Percentiles rank a stretch among this genome's conserved stretches.
phyloP scores from a whole-genome alignment of 768 basidiomycete species.

The Chalciporus sphaerocephalus region DNA sequence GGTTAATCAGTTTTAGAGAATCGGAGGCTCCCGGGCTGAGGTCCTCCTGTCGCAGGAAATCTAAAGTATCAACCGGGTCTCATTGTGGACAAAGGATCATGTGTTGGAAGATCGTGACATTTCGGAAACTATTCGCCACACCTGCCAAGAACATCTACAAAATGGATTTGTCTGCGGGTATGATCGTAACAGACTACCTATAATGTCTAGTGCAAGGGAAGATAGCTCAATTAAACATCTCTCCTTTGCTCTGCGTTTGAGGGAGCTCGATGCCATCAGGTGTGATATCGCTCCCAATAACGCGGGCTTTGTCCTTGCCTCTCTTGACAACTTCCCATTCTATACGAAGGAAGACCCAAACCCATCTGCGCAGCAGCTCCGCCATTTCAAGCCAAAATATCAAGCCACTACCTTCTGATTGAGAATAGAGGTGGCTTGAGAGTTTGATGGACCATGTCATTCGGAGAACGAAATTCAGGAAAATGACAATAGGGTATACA shows the following conservation, averaged over 20 bases:
- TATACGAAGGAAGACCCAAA: slow-evolving; percentile 96
- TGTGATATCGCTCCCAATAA: slow-evolving; percentile 3
- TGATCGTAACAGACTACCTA: background rate
- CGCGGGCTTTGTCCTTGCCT: slow-evolving; percentile 19
- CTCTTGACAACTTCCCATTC: slow-evolving; percentile 92
- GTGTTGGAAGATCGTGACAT: background rate
- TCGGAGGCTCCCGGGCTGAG: slow-evolving; percentile 12
- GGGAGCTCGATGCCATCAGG: slow-evolving; percentile 15
- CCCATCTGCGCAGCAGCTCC: slow-evolving; percentile 87
- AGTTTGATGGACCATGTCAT: slow-evolving; percentile 94
- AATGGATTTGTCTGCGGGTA: background rate
- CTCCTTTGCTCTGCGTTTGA: slow-evolving; percentile 11
- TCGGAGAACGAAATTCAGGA: slow-evolving; percentile 81
- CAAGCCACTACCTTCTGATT: slow-evolving; percentile 70
- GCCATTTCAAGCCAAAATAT: slow-evolving; percentile 91
- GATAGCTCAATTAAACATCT: slow-evolving; percentile 15
- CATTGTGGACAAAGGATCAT: background rate
- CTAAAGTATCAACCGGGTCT: background rate
- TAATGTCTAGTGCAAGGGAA: background rate
- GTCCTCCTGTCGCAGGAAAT: background rate
- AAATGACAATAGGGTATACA: slow-evolving; percentile 77
- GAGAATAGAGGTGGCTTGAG: slow-evolving; percentile 77
- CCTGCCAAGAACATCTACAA: background rate
- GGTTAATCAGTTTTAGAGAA: background rate
- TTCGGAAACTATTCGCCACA: background rate